phyloP scores from a whole-genome alignment of 352 stramenopile species.

The Globisporangium spiculum region DNA sequence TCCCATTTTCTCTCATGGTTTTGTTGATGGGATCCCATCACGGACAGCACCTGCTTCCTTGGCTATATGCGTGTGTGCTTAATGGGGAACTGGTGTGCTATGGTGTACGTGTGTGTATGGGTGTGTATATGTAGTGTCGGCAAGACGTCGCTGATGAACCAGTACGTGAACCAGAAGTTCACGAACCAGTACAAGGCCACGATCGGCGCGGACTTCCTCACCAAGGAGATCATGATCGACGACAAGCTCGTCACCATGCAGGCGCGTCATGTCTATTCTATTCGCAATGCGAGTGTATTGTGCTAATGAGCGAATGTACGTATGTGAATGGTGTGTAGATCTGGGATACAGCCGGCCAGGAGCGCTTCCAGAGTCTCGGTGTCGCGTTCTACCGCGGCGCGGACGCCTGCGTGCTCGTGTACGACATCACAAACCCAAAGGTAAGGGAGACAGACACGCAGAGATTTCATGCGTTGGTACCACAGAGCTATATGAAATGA shows the following conservation, averaged over 20 bases:
- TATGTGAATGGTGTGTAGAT: constrained; percentile 77
- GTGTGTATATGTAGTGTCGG: constrained; percentile 80
- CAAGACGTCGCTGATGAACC: constrained; percentile 99
- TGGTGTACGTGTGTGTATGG: not conserved
- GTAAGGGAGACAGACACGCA: constrained; percentile 16
- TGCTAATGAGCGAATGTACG: not conserved
- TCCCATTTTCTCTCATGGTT: not conserved
- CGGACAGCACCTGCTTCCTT: not conserved
- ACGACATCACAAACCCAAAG: constrained; percentile 98
- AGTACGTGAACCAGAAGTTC: constrained; percentile 99
- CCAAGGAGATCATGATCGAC: constrained; percentile 96
- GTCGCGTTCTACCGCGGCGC: constrained; percentile 98
- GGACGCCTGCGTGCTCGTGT: constrained; percentile 98
- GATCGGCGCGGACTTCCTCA: constrained; percentile 98
- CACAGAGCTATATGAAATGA: not conserved
- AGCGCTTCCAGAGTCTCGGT: constrained; percentile 98
- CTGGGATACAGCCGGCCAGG: constrained; percentile 99
- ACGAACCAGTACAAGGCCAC: constrained; percentile 99
- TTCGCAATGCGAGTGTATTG: not conserved
- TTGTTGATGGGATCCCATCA: not conserved
- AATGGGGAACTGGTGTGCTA: not conserved
- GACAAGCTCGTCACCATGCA: constrained; percentile 96
- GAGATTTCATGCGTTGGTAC: no score
- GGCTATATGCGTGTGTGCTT: not conserved
- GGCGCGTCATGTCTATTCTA: constrained; percentile 23